Conservation (phyloP, 2,329 filamentous ascomycete genomes). For the Venturia pyrina region DNA sequence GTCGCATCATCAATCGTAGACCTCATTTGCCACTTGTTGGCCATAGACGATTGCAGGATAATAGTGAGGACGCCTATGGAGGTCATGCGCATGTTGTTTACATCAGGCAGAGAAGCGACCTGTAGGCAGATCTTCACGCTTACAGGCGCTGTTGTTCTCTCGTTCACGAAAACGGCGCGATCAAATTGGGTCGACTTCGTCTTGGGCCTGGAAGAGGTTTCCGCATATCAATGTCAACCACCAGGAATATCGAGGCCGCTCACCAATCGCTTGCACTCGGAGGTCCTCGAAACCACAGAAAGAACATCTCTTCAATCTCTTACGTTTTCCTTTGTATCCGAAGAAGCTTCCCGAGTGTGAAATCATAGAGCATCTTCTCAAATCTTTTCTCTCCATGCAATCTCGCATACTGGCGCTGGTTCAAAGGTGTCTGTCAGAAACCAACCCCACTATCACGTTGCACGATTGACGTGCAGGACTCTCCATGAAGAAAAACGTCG, state of each 20-base stretch:
- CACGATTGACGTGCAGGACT: not conserved
- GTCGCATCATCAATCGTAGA: not conserved
- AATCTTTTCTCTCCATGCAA: too few species aligned
- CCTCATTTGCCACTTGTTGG: not conserved
- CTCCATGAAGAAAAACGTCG: not conserved
- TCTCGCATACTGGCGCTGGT: too few species aligned
- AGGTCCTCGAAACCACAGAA: too few species aligned
- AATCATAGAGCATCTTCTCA: too few species aligned
- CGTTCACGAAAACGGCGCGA: not conserved
- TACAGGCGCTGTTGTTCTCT: not conserved
- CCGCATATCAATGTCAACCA: too few species aligned
- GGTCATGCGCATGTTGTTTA: not conserved
- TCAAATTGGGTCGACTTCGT: not conserved
- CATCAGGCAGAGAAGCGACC: not conserved
- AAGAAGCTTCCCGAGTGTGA: too few species aligned
- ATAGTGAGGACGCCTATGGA: not conserved
- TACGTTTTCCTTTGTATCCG: too few species aligned
- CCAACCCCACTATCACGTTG: not conserved
- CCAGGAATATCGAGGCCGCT: too few species aligned
- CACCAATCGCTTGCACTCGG: too few species aligned
- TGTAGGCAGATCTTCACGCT: not conserved
- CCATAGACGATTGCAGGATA: not conserved
- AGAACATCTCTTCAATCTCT: too few species aligned
- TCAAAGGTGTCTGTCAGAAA: not conserved
- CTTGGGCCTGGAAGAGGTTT: not conserved